Evolutionary conservation across 2,329 filamentous ascomycete species (phyloP), one percentile per base, ranked within the genome.

Genomic region (Colletotrichum sp.): DNA sequence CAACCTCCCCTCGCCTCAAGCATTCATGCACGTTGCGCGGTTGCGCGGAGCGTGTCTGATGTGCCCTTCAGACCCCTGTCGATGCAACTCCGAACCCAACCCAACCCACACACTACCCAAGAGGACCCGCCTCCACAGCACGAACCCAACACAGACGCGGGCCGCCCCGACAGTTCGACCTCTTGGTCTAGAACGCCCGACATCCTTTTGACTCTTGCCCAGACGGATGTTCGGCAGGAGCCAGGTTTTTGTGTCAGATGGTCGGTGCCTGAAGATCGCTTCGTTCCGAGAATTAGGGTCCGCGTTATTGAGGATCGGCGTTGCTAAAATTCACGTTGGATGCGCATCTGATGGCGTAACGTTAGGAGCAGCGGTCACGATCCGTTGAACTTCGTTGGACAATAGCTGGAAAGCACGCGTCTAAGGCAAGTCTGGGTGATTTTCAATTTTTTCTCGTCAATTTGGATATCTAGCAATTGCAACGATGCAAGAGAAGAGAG

Each of bases 391-490:
- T 36, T 36, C 34, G 34, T 36, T 15, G 34, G 15, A 16, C 0
- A 1, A 36, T 36, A 8, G 34, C 34, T 36, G 34, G 6, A 16
- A 36, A 36, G 34, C 13, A 36, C 34, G 0, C 0, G 34, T 36
- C 0, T 36, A 4, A 2, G 34, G 34, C 34, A 36, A 36, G 34
- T 36, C 0, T 36, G 16, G 0, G 0, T 36, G 34, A 16, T 65
- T 52, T 71, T 66, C 5, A 43, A 52, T 25, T 43, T 25, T 43
- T 69, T 74, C 36, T 39, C 58, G 55, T 76, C 70, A 60, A 66
- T 76, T 65, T 65, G 60, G 58, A 65, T 61, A 32, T 76, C 69
- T 75, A 66, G 32, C 12, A 39, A 7, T 61, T 28, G 73, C 66
- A 64, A 64, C 28, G 25, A 34, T 39, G 10, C 60, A 30, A 39